These are phyloP conservation scores for Aspergillus brasiliensis DNA, from an alignment of 2,329 filamentous ascomycete species.

Conservation along the genomic window DNA sequence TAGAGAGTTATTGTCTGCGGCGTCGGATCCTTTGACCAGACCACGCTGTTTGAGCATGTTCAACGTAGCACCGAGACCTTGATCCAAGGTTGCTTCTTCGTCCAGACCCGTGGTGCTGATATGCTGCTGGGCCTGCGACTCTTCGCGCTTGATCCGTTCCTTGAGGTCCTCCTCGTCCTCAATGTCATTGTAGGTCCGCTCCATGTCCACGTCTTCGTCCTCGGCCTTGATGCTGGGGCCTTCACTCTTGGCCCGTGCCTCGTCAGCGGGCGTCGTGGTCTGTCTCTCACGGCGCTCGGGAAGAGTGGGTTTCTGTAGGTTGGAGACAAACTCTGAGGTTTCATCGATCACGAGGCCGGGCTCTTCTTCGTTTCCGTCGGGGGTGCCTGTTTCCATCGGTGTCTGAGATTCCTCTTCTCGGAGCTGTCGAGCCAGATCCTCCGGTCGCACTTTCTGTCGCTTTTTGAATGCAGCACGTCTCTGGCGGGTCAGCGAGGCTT, in stretches of 20 bases:
- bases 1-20: constrained; percentile 65
- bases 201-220: constrained; percentile 59
- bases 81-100: constrained; percentile 76
- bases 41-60: constrained; percentile 83
- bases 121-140: constrained; percentile 46
- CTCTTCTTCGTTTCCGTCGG: constrained; percentile 54
- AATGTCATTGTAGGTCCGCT: constrained; percentile 53
- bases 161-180: constrained; percentile 53
- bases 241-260: constrained; percentile 22
- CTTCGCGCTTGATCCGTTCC: constrained; percentile 54
- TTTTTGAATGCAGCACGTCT: constrained; percentile 84
- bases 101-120: constrained; percentile 71
- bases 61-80: constrained; percentile 80
- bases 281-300: constrained; percentile 54
- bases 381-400: constrained; percentile 62
- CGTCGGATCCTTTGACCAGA: constrained; percentile 67
- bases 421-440: constrained; percentile 82
- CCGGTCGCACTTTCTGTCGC: constrained; percentile 80
- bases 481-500: constrained; percentile 81
- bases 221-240: constrained; percentile 36
- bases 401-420: constrained; percentile 60
- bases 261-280: constrained; percentile 40
- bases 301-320: constrained; percentile 68
- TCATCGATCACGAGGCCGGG: constrained; percentile 89
- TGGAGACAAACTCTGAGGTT: constrained; percentile 90